phyloP scores from a whole-genome alignment of 2,329 filamentous ascomycete genomes.

The Fonsecaea nubica region DNA sequence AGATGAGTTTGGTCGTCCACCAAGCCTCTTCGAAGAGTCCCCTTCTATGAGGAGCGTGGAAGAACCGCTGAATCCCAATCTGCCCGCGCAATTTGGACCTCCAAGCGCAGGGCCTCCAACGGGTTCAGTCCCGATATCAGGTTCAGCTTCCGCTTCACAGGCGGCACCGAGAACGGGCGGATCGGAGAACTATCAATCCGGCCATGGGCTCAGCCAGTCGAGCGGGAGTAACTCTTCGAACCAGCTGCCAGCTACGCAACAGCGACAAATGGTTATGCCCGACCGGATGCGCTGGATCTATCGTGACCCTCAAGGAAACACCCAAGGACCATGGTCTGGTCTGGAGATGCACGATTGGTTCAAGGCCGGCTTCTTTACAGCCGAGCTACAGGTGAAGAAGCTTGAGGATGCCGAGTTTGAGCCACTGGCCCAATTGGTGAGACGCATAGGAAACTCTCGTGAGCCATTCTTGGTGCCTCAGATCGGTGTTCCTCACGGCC shows the following conservation, averaged over 20 bases:
- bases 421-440: slow-evolving; percentile 89
- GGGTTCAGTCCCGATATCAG: slow-evolving; percentile 26
- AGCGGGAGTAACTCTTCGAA: slow-evolving; percentile 37
- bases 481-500: slow-evolving; percentile 91
- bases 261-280: slow-evolving; percentile 97
- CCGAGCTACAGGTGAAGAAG: slow-evolving; percentile 93
- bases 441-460: slow-evolving; percentile 93
- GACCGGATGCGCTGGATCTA: slow-evolving; percentile 99
- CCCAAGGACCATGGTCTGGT: slow-evolving; percentile 93
- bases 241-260: slow-evolving; percentile 71
- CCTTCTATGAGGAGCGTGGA: slow-evolving; percentile 33
- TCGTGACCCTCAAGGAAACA: slow-evolving; percentile 87
- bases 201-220: slow-evolving; percentile 47
- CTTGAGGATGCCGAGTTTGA: slow-evolving; percentile 93
- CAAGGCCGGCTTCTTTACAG: slow-evolving; percentile 96
- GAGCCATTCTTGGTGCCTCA: slow-evolving; percentile 98
- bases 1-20: slow-evolving; percentile 34
- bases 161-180: slow-evolving; percentile 24
- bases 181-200: slow-evolving; percentile 38
- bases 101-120: slow-evolving; percentile 22
- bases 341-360: slow-evolving; percentile 99
- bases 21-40: slow-evolving; percentile 31
- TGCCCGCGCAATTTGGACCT: slow-evolving; percentile 22
- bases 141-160: slow-evolving; percentile 11
- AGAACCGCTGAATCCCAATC: slow-evolving; percentile 20